A percentile compares a stretch with the other conserved stretches of the same genome.
Evolutionary conservation across 805 yeast genomes (phyloP).

Genomic region (Sugiyamaella chiloensis): DNA sequence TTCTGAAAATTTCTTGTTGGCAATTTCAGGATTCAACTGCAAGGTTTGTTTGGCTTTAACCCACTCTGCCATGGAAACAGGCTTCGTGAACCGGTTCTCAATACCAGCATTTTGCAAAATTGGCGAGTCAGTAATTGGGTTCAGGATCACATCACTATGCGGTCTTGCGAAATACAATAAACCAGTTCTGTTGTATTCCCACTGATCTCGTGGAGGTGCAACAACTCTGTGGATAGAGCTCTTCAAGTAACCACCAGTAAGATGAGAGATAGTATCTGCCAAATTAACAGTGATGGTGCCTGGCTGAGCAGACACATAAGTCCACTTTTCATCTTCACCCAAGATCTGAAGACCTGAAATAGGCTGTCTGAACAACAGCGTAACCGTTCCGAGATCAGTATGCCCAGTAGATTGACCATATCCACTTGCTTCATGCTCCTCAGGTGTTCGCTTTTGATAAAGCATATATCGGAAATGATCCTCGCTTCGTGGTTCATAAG

Average conservation of each 20-base stretch:
- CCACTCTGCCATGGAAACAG: constrained; percentile 9
- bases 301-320: constrained; percentile 9
- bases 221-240: constrained; percentile 47
- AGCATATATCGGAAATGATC: constrained; percentile 9
- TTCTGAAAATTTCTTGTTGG: not conserved
- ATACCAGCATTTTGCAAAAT: constrained; percentile 1
- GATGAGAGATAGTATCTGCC: constrained; percentile 10
- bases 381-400: constrained; percentile 5
- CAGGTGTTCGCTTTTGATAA: constrained; percentile 10
- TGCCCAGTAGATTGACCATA: constrained; percentile 6
- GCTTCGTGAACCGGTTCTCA: constrained; percentile 5
- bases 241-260: constrained; percentile 45
- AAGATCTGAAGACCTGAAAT: constrained; percentile 8
- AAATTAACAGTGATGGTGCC: constrained; percentile 8
- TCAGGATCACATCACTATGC: constrained; percentile 2
- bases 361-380: constrained; percentile 8
- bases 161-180: constrained; percentile 38
- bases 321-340: constrained; percentile 9
- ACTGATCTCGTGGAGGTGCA: constrained; percentile 45
- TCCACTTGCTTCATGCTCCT: constrained; percentile 11
- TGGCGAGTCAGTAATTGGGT: constrained; percentile 7
- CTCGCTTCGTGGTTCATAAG: constrained; percentile 5
- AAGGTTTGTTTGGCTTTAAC: constrained; percentile 9
- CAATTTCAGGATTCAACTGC: constrained; percentile 6
- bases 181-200: constrained; percentile 36